Evolutionary conservation across 345 rosid species (phyloP), one percentile per base, ranked within the genome.

Genomic region (Mangifera indica): DNA sequence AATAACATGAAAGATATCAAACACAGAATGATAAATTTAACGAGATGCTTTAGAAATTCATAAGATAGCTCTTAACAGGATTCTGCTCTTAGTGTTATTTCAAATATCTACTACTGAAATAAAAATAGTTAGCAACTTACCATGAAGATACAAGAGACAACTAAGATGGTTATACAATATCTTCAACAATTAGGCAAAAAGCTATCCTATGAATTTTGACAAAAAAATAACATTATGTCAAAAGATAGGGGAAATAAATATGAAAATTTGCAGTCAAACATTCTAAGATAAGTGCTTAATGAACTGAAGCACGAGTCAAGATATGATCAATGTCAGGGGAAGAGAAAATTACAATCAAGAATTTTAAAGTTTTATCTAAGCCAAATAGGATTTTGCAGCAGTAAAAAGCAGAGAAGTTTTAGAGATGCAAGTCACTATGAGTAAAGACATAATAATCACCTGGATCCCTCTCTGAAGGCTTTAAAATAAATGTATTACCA

Each of bases 401-500:
- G 7, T 12, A 66, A 3, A 49, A 25, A 26, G 14, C 37, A 48
- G 18, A 51, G 4, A 26, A 66, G 10, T 20, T 29, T n/a, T 29
- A 12, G 45, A 66, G 57, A 17, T 53, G 22, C 57, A 34, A 2
- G 11, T 32, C 17, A 57, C 37, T 3, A 45, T 1, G 4, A 64
- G 20, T 59, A 63, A 56, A 61, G 24, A 51, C 4, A 12, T 54
- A 49, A 66, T 53, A 78, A 66, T 72, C 63, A 85, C 89, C 89
- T 77, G 89, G 89, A 72, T 71, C 85, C 63, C 78, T 79, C 76
- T 83, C 85, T 3, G 85, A 80, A 55, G 89, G 87, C 81, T 83
- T 85, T 63, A 85, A 68, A 76, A 85, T 74, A 70, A 83, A 85
- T 56, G 89, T 81, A 74, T 85, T 85, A 53, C 89, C 87, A 79